phyloP scores from a whole-genome alignment of 108 stramenopile species.

The Pinguiococcus pyrenoidosus region DNA sequence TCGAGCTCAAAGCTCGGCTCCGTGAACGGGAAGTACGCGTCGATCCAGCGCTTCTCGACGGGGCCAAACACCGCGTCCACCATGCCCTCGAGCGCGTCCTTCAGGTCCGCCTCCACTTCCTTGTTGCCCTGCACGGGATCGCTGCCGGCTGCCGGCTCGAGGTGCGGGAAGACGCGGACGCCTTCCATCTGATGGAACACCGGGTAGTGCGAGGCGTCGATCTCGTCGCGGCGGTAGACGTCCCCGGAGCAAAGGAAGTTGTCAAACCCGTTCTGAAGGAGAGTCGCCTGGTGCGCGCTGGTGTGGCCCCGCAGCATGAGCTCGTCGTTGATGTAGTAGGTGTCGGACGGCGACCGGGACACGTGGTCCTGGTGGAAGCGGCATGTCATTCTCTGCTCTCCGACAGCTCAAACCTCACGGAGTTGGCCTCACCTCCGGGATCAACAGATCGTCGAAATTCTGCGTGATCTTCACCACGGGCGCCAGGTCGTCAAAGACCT shows the following conservation, averaged over 20 bases:
- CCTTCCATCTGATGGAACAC: slow-evolving; percentile 96
- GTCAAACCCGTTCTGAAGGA: slow-evolving; percentile 48
- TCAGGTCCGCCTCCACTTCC: slow-evolving; percentile 40
- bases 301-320: slow-evolving; percentile 80
- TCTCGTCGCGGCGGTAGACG: slow-evolving; percentile 86
- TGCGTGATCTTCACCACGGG: slow-evolving; percentile 53
- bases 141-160: neutral
- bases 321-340: slow-evolving; percentile 65
- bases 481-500: slow-evolving; percentile 30
- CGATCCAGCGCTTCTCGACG: slow-evolving; percentile 57
- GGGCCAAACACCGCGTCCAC: slow-evolving; percentile 65
- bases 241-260: slow-evolving; percentile 75
- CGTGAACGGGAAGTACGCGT: slow-evolving; percentile 88
- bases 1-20: slow-evolving; percentile 84
- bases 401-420: slow-evolving; percentile 14
- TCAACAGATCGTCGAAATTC: slow-evolving; percentile 44
- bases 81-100: slow-evolving; percentile 58
- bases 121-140: neutral
- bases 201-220: slow-evolving; percentile 84
- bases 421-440: slow-evolving; percentile 36
- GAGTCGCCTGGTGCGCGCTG: slow-evolving; percentile 77
- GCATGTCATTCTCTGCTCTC: slow-evolving; percentile 51
- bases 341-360: slow-evolving; percentile 65
- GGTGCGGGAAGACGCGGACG: slow-evolving; percentile 53
- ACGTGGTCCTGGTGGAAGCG: slow-evolving; percentile 82